Percentiles rank a stretch among this genome's conserved stretches.
These are phyloP conservation scores for Nothophytophthora sp. DNA, from an alignment of 352 stramenopile genomes.

Conservation along the genomic window DNA sequence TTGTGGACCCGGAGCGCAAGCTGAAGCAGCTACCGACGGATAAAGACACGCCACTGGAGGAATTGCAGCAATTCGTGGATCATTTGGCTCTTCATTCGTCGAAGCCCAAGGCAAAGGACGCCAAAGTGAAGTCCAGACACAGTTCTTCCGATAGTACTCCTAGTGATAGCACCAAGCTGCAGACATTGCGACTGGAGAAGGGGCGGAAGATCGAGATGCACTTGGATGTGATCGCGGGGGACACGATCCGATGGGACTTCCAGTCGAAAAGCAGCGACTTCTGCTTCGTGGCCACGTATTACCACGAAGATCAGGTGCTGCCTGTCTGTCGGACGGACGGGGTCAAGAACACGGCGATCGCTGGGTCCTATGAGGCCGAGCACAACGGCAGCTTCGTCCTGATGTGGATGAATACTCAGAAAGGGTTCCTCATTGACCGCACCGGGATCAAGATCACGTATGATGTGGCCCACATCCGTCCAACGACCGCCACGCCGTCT, in stretches of 20 bases:
- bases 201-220: conserved; percentile 82
- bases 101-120: conserved; percentile 30
- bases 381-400: conserved; percentile 74
- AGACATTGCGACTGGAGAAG: conserved; percentile 49
- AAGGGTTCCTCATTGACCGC: conserved; percentile 58
- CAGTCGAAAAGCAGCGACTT: conserved; percentile 59
- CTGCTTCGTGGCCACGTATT: conserved; percentile 62
- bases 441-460: conserved; percentile 68
- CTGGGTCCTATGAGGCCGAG: conserved; percentile 46
- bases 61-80: conserved; percentile 61
- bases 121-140: conserved; percentile 7
- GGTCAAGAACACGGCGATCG: conserved; percentile 69
- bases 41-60: conserved; percentile 43
- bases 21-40: conserved; percentile 33
- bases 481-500: conserved; percentile 7
- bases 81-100: conserved; percentile 50
- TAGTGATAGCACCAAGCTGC: no score
- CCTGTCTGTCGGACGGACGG: conserved; percentile 55
- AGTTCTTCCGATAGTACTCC: conserved; percentile 6
- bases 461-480: conserved; percentile 49
- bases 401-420: conserved; percentile 75
- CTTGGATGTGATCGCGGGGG: conserved; percentile 65
- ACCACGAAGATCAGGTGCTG: conserved; percentile 51
- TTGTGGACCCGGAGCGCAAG: conserved; percentile 52
- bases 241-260: conserved; percentile 69